Evolutionary conservation across 306 rosid species (phyloP), one percentile per base, ranked within the genome.

Genomic region (Cucumis melo): DNA sequence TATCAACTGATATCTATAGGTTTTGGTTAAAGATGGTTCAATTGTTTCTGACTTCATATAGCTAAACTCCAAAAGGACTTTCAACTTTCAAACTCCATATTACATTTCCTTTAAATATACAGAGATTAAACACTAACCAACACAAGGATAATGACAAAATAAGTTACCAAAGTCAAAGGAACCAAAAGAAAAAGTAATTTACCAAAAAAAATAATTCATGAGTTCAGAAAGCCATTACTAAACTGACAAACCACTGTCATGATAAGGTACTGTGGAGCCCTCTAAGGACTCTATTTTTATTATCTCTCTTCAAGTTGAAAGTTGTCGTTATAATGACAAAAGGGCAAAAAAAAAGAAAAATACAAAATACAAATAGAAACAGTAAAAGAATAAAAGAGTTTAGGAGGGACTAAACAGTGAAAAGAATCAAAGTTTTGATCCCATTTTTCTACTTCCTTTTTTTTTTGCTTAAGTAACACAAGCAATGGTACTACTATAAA

Each of bases 401-500:
- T 71, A 23, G 15, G 55, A 71, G 75, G 75, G 41, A 71, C 3
- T 24, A 71, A 71, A 44, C 74, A 21, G 39, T 71, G 62, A 73
- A 73, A 15, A 9, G 20, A 38, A 74, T 74, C 78, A 74, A 74
- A 36, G 53, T 36, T 73, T 53, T 72, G 44, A 55, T 55, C 78
- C 62, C 78, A 74, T 55, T 74, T 39, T 24, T 4, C 9, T 16
- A 32, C 17, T 64, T 38, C 27, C 3, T 27, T 8, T 29, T 29
- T 3, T 60, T 24, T 14, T 71, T 54, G n/a, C 65, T 56, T 2
- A 74, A 73, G n/a, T 73, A 73, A 74, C 53, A 73, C 77, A 55
- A 74, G 77, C 61, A 73, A 73, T 73, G 61, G 77, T 73, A 73
- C 77, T 73, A 73, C 77, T 73, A 23, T 54, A 48, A 48, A 73